Base-by-base conservation (phyloP, 1,139 yeast species). In the Debaryomycetaceae sp. region DNA sequence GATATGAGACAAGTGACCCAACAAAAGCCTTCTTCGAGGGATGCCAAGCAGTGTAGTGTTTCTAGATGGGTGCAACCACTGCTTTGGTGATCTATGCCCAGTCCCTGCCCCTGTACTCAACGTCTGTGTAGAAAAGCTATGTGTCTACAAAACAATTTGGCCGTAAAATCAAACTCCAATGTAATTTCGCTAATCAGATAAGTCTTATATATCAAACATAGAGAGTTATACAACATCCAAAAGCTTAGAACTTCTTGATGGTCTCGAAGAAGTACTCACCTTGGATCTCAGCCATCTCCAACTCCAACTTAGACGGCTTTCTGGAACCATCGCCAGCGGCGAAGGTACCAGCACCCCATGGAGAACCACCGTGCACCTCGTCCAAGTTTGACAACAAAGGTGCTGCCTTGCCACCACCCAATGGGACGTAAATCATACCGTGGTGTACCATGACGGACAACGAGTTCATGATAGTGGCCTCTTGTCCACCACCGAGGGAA, bases 291-390 rank as follows among this genome's bases (percentile, higher is more conserved):
- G 84, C 91, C 54, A 87, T 58, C 54, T 78, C 77, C 60, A 79
- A 69, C 71, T 87, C 96, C 50, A 85, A 70, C 44, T 72, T 78
- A 48, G 80, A 57, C 46, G 93, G 87, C 61, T 73, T 75, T 76
- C 95, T 82, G 17, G 89, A 81, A 55, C 96, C 96, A 57, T 85
- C 93, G 47, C 77, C 75, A 55, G 83, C 91, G 35, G 96, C 91
- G 56, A 76, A 76, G 47, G 89, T 72, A 59, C 95, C 95, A 42
- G 96, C 89, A 69, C 96, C 96, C 90, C 93, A 87, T 47, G 96
- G 80, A 45, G 93, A 83, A 53, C 86, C 86, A 62, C 95, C 96
- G 63, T 85, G 95, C 47, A 81, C 78, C 71, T 86, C 90, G 17
- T 73, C 75, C 48, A 87, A 64, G 67, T 77, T 76, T 48, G 87